Evolutionary conservation across 805 yeast species (phyloP).

Genomic region (Ogataea siamensis): DNA sequence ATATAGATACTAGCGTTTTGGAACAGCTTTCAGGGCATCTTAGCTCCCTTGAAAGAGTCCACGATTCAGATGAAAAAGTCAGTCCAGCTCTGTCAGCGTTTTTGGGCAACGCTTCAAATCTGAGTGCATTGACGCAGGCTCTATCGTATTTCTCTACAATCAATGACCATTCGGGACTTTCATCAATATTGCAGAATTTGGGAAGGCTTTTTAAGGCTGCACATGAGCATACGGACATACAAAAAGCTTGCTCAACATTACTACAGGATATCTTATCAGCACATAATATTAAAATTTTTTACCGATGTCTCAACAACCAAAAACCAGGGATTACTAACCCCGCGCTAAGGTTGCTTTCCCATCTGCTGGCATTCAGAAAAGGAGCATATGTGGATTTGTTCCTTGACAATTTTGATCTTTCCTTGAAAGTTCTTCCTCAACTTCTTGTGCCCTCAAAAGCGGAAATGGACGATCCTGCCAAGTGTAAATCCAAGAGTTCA

Average conservation of each 20-base stretch:
- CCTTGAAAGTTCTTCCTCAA: slow-evolving; percentile 59
- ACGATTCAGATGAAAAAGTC: slow-evolving; percentile 29
- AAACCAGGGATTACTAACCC: slow-evolving; percentile 63
- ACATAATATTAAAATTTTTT: slow-evolving; percentile 59
- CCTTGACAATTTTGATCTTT: slow-evolving; percentile 64
- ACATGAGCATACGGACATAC: slow-evolving; percentile 17
- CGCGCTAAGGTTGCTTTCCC: slow-evolving; percentile 52
- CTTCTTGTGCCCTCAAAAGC: slow-evolving; percentile 51
- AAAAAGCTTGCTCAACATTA: slow-evolving; percentile 35
- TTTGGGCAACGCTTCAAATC: slow-evolving; percentile 31
- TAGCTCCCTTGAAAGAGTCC: slow-evolving; percentile 13
- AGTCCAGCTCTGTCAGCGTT: slow-evolving; percentile 26
- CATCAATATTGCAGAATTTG: slow-evolving; percentile 42
- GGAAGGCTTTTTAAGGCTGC: slow-evolving; percentile 35
- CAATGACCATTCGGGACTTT: slow-evolving; percentile 52
- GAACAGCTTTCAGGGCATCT: slow-evolving; percentile 21
- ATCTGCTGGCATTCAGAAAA: slow-evolving; percentile 47
- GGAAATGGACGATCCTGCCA: slow-evolving; percentile 42
- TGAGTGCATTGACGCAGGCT: slow-evolving; percentile 35
- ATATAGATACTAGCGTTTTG: slow-evolving; percentile 15
- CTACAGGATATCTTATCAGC: slow-evolving; percentile 52
- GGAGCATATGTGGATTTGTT: slow-evolving; percentile 57
- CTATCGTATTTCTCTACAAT: slow-evolving; percentile 45
- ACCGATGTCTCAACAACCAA: slow-evolving; percentile 60
- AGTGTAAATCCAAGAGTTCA: slow-evolving; percentile 37